Evolutionary conservation across 1,284 basidiomycete species (phyloP).

Genomic region (Boletellus dicymbophilus): DNA sequence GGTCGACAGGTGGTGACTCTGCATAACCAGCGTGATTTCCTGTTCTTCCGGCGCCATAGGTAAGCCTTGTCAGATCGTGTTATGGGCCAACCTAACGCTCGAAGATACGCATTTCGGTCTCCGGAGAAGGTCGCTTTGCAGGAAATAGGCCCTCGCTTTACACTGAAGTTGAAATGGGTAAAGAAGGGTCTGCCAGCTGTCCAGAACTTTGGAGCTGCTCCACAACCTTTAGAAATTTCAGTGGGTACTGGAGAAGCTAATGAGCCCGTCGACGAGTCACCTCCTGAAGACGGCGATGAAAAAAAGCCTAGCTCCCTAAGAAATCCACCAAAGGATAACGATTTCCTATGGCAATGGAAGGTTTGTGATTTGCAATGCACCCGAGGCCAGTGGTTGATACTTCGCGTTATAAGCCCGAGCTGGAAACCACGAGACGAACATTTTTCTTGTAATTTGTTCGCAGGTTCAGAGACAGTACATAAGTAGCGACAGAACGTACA

Average conservation of each 20-base stretch:
- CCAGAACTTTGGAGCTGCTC: slow-evolving; percentile 59
- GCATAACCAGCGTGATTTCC: slow-evolving; percentile 97
- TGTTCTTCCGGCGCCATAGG: slow-evolving; percentile 96
- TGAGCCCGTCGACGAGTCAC: slow-evolving; percentile 28
- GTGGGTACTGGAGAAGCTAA: slow-evolving; percentile 42
- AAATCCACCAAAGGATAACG: slow-evolving; percentile 61
- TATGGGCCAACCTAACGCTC: slow-evolving; percentile 4
- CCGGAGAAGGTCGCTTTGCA: slow-evolving; percentile 92
- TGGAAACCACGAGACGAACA: slow-evolving; percentile 76
- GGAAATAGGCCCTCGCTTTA: slow-evolving; percentile 98
- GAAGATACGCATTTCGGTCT: slow-evolving; percentile 90
- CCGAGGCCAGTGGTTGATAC: slow-evolving; percentile 8
- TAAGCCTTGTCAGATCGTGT: slow-evolving; percentile 30
- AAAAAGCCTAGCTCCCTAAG: slow-evolving; percentile 13
- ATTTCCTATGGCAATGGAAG: slow-evolving; percentile 83
- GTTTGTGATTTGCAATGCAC: slow-evolving; percentile 39
- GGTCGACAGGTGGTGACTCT: slow-evolving; percentile 97
- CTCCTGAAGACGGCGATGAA: slow-evolving; percentile 14
- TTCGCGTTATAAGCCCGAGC: slow-evolving; percentile 57
- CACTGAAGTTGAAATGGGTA: slow-evolving; percentile 89
- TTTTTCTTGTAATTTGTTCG: slow-evolving; percentile 65
- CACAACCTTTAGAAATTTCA: slow-evolving; percentile 65
- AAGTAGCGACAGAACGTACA: too few relatives aligned
- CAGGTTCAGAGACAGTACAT: too few relatives aligned
- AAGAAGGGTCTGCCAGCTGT: slow-evolving; percentile 89